Conservation (phyloP, 106 monocot species). For the Xerophyta viscosa region DNA sequence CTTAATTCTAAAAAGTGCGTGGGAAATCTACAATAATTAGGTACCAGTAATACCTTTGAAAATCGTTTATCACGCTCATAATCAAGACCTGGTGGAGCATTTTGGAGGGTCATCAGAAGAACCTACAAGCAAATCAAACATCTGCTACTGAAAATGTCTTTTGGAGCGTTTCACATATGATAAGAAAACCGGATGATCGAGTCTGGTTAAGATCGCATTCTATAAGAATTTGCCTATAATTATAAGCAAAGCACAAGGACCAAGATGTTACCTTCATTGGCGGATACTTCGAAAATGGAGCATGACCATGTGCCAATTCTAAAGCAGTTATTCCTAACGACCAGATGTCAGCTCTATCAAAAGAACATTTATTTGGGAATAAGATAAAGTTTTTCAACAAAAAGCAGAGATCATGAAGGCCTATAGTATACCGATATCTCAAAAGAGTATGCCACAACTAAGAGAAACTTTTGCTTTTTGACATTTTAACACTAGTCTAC, state of each 20-base stretch:
- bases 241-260: too few relatives aligned
- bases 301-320: conserved; percentile 28
- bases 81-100: conserved; percentile 95
- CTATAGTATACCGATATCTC: background rate
- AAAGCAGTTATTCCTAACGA: too few relatives aligned
- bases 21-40: background rate
- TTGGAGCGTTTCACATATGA: too few relatives aligned
- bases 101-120: conserved; percentile 97
- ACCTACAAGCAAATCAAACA: conserved; percentile 34
- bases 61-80: conserved; percentile 88
- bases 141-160: too few relatives aligned
- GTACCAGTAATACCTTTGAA: conserved; percentile 76
- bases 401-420: background rate
- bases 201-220: too few relatives aligned
- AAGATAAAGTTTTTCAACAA: background rate
- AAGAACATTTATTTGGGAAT: too few relatives aligned
- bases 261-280: conserved; percentile 69
- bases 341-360: conserved; percentile 12
- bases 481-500: too few relatives aligned
- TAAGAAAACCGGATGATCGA: too few relatives aligned
- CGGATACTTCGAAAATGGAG: conserved; percentile 88
- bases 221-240: too few relatives aligned
- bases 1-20: too few relatives aligned
- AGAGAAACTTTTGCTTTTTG: too few relatives aligned
- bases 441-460: too few relatives aligned